phyloP scores from a whole-genome alignment of 192 early-diverging fungal genomes.

The Kappamyces sp. region DNA sequence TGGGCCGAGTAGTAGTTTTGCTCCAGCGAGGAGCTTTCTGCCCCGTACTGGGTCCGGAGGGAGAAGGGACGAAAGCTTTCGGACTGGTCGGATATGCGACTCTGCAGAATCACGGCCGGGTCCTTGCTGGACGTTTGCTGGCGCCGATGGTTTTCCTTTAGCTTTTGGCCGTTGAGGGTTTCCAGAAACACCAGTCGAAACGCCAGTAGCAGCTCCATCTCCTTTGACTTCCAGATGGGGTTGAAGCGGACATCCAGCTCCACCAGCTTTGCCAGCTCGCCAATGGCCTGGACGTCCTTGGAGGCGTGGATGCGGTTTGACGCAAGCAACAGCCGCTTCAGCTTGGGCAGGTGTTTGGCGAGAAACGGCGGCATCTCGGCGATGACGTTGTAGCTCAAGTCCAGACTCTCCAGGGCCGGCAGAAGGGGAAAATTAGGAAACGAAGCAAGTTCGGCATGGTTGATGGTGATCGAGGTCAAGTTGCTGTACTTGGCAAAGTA shows the following conservation, averaged over 20 bases:
- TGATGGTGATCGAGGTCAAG: conserved; percentile 22
- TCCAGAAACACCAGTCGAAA: background rate
- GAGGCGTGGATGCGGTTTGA: conserved; percentile 25
- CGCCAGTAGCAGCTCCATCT: conserved; percentile 21
- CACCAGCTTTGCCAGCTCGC: conserved; percentile 16
- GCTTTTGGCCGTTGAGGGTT: conserved; percentile 12
- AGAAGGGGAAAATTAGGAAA: conserved; percentile 31
- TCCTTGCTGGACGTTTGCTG: conserved; percentile 8
- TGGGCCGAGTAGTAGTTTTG: conserved; percentile 26
- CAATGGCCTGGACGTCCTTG: background rate
- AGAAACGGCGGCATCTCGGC: conserved; percentile 8
- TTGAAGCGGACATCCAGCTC: conserved; percentile 42
- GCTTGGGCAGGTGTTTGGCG: background rate
- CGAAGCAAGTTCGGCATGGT: conserved; percentile 23
- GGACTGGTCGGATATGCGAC: conserved; percentile 31
- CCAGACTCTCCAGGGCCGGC: conserved; percentile 33
- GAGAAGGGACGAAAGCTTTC: conserved; percentile 49
- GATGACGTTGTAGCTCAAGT: conserved; percentile 44
- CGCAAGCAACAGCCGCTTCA: conserved; percentile 31
- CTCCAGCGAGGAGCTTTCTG: conserved; percentile 37
- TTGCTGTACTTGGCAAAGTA: conserved; percentile 10
- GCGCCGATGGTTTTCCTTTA: conserved; percentile 1
- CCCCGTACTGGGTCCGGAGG: conserved; percentile 43
- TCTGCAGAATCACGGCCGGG: conserved; percentile 1
- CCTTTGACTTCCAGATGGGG: conserved; percentile 32